Percentiles rank a stretch among this genome's conserved stretches.
Conservation (phyloP, 2,329 filamentous ascomycete genomes). For the Geosmithia putterillii region DNA sequence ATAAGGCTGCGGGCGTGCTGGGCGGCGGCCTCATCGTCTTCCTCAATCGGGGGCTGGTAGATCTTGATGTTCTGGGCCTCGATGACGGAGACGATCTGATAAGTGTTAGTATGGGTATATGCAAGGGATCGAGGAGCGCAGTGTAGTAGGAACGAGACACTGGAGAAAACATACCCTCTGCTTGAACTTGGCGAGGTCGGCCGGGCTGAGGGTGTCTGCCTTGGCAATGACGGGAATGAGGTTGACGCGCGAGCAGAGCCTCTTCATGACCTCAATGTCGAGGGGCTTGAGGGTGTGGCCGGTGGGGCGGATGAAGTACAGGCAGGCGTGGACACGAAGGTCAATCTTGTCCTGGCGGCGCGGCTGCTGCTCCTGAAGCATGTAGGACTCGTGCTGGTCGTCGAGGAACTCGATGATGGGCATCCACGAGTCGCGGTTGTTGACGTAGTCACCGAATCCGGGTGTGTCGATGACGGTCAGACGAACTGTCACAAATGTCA, state of each 20-base stretch:
- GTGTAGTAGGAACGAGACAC: no score
- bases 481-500: constrained; percentile 53
- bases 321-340: constrained; percentile 91
- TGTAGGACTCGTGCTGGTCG: constrained; percentile 99
- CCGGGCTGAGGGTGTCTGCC: constrained; percentile 91
- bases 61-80: constrained; percentile 99
- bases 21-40: constrained; percentile 93
- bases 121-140: constrained; percentile 1
- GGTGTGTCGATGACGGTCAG: constrained; percentile 98
- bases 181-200: constrained; percentile 90
- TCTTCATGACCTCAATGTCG: constrained; percentile 99
- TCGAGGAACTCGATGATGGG: constrained; percentile 99
- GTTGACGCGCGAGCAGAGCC: constrained; percentile 94
- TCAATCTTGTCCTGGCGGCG: constrained; percentile 98
- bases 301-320: constrained; percentile 98
- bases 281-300: constrained; percentile 97
- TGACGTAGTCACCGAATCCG: constrained; percentile 98
- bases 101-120: constrained; percentile 12
- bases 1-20: constrained; percentile 91
- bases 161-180: constrained; percentile 49
- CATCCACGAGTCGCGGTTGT: constrained; percentile 99
- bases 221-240: constrained; percentile 97
- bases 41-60: constrained; percentile 94
- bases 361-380: constrained; percentile 99
- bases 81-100: constrained; percentile 82